Evolutionary conservation across 176 grass and related monocot genomes (phyloP).

Genomic region (Phragmites australis): DNA sequence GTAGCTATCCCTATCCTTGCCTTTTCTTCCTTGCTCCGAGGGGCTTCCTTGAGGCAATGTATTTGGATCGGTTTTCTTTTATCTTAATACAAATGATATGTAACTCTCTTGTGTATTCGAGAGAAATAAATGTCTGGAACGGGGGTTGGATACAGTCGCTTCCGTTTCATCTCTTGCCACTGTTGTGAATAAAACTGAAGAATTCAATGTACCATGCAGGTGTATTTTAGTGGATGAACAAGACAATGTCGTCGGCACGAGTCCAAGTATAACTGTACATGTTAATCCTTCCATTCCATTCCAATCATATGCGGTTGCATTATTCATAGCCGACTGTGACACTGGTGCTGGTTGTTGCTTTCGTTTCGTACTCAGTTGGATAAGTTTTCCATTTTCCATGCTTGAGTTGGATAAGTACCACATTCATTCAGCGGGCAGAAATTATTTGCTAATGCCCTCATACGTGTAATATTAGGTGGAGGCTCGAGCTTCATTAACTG

Average conservation of each 20-base stretch:
- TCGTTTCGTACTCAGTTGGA: not conserved
- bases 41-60: too few relatives aligned
- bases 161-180: not conserved
- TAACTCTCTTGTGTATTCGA: too few relatives aligned
- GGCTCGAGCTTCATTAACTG: not conserved
- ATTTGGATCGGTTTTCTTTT: too few relatives aligned
- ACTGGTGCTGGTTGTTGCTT: not conserved
- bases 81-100: too few relatives aligned
- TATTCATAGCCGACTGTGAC: not conserved
- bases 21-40: too few relatives aligned
- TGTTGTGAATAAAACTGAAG: not conserved
- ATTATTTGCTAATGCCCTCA: not conserved
- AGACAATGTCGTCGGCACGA: conserved; percentile 86
- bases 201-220: conserved; percentile 40
- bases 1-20: too few relatives aligned
- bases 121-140: too few relatives aligned
- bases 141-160: too few relatives aligned
- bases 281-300: not conserved
- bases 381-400: not conserved
- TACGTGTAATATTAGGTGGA: not conserved
- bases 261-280: conserved; percentile 82
- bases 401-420: not conserved
- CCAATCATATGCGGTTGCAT: not conserved
- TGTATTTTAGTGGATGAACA: conserved; percentile 93
- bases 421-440: not conserved